Conservation (phyloP, 225 moss, liverwort and hornwort species). For the Pseudoscleropodium purum region DNA sequence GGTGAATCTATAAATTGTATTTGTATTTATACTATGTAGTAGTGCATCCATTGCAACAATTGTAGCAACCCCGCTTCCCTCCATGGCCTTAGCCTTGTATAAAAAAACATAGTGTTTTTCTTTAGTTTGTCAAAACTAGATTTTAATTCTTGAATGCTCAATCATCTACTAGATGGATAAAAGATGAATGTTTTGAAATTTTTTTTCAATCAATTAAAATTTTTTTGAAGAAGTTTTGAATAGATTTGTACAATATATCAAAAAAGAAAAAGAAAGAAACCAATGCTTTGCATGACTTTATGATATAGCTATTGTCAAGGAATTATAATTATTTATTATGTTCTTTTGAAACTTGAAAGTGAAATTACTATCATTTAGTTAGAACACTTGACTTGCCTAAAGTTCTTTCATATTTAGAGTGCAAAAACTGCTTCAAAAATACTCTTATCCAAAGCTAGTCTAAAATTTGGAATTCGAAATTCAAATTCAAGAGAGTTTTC, state of each 20-base stretch:
- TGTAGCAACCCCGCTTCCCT: no score
- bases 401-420: no score
- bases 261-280: neutral
- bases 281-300: neutral
- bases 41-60: accelerated
- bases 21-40: neutral
- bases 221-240: neutral
- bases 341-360: neutral
- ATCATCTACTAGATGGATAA: accelerated
- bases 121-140: neutral
- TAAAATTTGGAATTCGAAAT: no score
- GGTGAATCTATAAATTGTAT: neutral
- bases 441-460: no score
- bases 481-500: neutral
- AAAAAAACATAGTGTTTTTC: neutral
- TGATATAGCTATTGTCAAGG: neutral
- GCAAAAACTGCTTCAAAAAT: no score
- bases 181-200: neutral
- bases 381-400: neutral
- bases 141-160: neutral
- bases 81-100: accelerated
- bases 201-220: neutral
- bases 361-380: neutral
- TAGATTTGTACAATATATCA: neutral
- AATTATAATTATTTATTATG: neutral